Base-by-base conservation (phyloP, 768 basidiomycete genomes). In the Tephrocybe sp. region DNA sequence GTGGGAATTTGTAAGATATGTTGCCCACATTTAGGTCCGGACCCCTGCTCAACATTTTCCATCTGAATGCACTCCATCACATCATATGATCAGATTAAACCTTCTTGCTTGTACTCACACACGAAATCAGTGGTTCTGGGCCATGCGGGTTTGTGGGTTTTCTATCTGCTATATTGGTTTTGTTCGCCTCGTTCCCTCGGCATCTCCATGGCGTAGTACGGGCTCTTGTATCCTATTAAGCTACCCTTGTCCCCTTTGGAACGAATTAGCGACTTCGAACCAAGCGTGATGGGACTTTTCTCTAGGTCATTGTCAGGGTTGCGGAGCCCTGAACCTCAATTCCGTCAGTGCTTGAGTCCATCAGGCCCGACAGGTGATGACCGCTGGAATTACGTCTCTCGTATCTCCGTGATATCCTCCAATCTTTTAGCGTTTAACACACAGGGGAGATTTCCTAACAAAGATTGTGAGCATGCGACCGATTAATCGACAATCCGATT, bases 71-170 rank as follows among this genome's bases (percentile, higher is more conserved):
- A 51, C 45, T 43, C 38, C 34, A 34, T 45, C 43, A 25, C 26
- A 44, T 59, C 58, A 59, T 56, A 34, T 57, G 55, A 56, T 51
- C 50, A 56, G 50, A 51, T 41, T 42, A 48, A 38, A 42, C 47
- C 52, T 49, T 56, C 47, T 51, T 41, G 51, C 28, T 15, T 39
- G 33, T 24, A 15, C 49, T 54, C 46, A 48, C 50, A 56, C 49
- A 49, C 40, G 28, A 49, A 48, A 11, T 50, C 24, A 41, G 18
- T 49, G 39, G 43, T 49, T 52, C 46, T 38, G 41, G n/a, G 43
- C 43, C 55, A 56, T 53, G 50, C 41, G 50, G 49, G 30, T 44
- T 43, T 23, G 43, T 38, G n/a, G 4, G 38, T 37, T 39, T 44
- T 50, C 34, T 42, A 32, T 17, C 43, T 40, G 39, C 52, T 36